Evolutionary conservation across 1,139 yeast species (phyloP), one percentile per base, ranked within the genome.

Genomic region (Suhomyces maxii): DNA sequence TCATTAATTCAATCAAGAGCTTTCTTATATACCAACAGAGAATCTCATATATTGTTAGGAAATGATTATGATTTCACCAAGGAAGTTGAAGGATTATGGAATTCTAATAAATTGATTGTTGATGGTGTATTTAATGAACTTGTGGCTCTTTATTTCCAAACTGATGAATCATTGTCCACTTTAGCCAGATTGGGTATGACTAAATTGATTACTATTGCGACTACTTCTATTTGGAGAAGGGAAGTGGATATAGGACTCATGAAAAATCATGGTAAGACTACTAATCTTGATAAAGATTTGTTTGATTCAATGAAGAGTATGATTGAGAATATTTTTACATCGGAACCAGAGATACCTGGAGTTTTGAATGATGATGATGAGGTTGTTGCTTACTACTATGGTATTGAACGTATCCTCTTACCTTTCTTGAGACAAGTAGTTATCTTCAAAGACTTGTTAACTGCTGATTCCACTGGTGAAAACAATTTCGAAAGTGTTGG

Each of bases 131-230:
- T 74, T 48, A 64, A 66, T 34, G 80, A 77, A 47, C 55, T 69
- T 4, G 57, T 76, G 9, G 54, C 65, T 36, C 53, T 76, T 18
- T 77, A 63, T 44, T 71, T 77, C 52, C 79, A 75, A 53, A 72
- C 79, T 2, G 72, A 69, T 43, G 79, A 76, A 49, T 73, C 82
- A 0, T 64, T 73, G 26, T 49, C 52, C 6, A 65, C 76, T 0
- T 53, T 71, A 37, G 60, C 68, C 5, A 58, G 68, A 30, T 48
- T 64, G 13, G 74, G 71, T 1, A 58, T 64, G 51, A 52, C 64
- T 4, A 71, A 69, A 44, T 44, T 63, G 31, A 53, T 73, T 26
- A 58, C 68, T 0, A 46, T 61, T 8, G 52, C 59, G 11, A 44
- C 61, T 7, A 58, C 51, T 46, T 63, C 70, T 2, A 41, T 69